Conservation (phyloP, 805 yeast species). For the Hemisphaericaspora nanyangensis region DNA sequence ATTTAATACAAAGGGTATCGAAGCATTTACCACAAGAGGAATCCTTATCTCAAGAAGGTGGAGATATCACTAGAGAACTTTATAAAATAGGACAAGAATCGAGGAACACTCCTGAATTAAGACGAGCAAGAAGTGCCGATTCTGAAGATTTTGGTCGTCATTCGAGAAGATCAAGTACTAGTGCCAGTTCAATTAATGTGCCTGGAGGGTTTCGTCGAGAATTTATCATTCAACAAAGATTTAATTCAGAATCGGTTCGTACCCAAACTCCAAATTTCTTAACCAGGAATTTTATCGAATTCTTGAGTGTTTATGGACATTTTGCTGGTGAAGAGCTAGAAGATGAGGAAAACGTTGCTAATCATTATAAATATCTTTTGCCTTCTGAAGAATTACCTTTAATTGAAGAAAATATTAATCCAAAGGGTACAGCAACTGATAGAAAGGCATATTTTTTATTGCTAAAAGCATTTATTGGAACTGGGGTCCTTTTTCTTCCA, state of each 20-base stretch:
- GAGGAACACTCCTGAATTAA: slow-evolving; percentile 9
- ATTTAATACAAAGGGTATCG: slow-evolving; percentile 25
- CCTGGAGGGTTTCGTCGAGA: slow-evolving; percentile 85
- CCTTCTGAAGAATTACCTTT: slow-evolving; percentile 12
- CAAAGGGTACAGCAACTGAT: slow-evolving; percentile 68
- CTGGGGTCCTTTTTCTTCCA: slow-evolving; percentile 71
- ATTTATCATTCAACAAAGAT: slow-evolving; percentile 43
- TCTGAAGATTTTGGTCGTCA: slow-evolving; percentile 1
- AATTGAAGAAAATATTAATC: slow-evolving; percentile 18
- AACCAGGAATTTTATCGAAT: slow-evolving; percentile 73
- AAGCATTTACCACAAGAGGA: slow-evolving; percentile 34
- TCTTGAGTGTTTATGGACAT: slow-evolving; percentile 75
- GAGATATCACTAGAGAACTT: slow-evolving; percentile 50
- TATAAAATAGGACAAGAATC: slow-evolving; percentile 25
- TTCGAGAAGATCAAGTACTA: slow-evolving; percentile 50
- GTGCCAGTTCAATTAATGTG: slow-evolving; percentile 63
- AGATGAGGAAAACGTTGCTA: slow-evolving; percentile 56
- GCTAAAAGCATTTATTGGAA: slow-evolving; percentile 73
- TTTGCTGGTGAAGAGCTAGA: slow-evolving; percentile 83
- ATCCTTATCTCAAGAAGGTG: slow-evolving; percentile 42
- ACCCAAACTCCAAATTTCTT: slow-evolving; percentile 42
- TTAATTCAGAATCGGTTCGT: slow-evolving; percentile 15
- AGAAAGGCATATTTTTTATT: slow-evolving; percentile 66
- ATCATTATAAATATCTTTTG: slow-evolving; percentile 35
- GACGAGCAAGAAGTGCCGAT: slow-evolving; percentile 14